These are phyloP conservation scores for Plasmodium knowlesi DNA, from an alignment of 169 alveolate species.

Conservation along the genomic window DNA sequence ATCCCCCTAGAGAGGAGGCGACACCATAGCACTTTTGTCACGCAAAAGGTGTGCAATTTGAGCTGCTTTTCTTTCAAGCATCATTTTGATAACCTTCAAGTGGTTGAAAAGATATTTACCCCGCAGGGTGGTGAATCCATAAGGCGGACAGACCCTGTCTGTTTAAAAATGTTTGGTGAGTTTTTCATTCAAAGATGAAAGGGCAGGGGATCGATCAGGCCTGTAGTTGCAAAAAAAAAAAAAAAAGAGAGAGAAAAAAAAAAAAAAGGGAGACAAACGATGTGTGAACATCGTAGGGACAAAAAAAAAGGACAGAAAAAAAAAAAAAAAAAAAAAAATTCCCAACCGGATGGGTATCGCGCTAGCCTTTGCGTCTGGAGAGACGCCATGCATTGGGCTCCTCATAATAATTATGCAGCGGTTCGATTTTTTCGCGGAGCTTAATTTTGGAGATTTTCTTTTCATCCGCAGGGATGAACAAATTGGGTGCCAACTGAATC, in stretches of 20 bases:
- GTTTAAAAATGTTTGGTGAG: background rate
- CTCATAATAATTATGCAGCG: slow-evolving; percentile 94
- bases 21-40: background rate
- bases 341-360: background rate
- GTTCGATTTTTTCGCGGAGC: slow-evolving; percentile 95
- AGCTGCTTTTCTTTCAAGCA: background rate
- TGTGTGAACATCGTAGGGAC: background rate
- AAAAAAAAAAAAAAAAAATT: background rate
- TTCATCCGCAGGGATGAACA: slow-evolving; percentile 91
- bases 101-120: background rate
- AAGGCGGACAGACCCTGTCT: background rate
- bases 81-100: background rate
- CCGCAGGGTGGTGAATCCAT: background rate
- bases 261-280: background rate
- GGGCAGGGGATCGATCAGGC: too few relatives aligned
- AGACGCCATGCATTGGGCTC: slow-evolving; percentile 99
- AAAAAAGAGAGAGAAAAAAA: too few relatives aligned
- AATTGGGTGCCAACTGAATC: slow-evolving; percentile 97
- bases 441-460: slow-evolving; percentile 91
- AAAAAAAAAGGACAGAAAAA: background rate
- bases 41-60: background rate
- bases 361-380: slow-evolving; percentile 93
- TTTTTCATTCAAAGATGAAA: background rate
- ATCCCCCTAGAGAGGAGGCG: background rate
- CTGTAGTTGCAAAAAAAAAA: too few relatives aligned